A percentile compares a stretch with the other conserved stretches of the same genome.
Evolutionary conservation across 805 yeast genomes (phyloP).

Genomic region (Myxozyma vanderwaltii): DNA sequence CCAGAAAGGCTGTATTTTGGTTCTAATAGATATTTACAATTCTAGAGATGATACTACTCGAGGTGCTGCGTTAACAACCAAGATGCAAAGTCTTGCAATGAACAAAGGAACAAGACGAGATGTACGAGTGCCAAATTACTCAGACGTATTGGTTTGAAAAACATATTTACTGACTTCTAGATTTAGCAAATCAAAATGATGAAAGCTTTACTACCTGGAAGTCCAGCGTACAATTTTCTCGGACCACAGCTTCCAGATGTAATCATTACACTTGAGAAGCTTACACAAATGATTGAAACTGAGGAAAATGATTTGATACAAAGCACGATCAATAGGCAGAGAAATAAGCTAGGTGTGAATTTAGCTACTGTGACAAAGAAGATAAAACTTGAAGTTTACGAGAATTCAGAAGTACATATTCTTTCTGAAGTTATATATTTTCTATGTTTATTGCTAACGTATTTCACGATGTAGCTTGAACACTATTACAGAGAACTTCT

Average conservation of each 20-base stretch:
- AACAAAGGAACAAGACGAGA: conserved; percentile 25
- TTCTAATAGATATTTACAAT: background rate
- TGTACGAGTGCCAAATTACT: conserved; percentile 28
- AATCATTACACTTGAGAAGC: conserved; percentile 33
- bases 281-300: conserved; percentile 46
- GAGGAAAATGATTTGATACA: conserved; percentile 36
- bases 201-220: conserved; percentile 40
- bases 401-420: conserved; percentile 45
- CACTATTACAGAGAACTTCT: conserved; percentile 57
- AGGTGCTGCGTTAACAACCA: conserved; percentile 36
- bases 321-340: conserved; percentile 33
- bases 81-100: conserved; percentile 29
- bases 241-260: conserved; percentile 40
- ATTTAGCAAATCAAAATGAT: conserved; percentile 26
- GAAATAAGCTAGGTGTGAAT: conserved; percentile 36
- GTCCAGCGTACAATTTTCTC: conserved; percentile 37
- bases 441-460: no score
- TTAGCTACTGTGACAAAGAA: conserved; percentile 38
- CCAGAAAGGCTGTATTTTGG: no score
- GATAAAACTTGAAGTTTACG: conserved; percentile 52
- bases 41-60: conserved; percentile 31
- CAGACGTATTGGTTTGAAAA: background rate
- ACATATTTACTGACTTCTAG: background rate
- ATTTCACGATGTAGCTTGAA: no score
- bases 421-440: no score